Conservation (phyloP, 306 rosid species). For the Crotalaria pallida region DNA sequence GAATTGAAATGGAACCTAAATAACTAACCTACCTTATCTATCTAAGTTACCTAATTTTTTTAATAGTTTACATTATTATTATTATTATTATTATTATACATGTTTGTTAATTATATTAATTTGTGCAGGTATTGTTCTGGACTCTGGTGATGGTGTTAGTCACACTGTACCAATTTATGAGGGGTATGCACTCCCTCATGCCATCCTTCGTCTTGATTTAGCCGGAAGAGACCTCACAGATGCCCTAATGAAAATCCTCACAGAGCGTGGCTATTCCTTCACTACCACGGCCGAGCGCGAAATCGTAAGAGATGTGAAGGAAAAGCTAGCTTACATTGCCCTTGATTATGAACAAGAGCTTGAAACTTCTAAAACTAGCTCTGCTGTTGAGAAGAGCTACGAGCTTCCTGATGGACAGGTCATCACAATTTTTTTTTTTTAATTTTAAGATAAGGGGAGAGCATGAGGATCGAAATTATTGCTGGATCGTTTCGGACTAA, state of each 20-base stretch:
- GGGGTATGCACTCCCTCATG: constrained; percentile 81
- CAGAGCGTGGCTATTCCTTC: constrained; percentile 86
- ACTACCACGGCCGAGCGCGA: constrained; percentile 82
- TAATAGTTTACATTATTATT: neutral
- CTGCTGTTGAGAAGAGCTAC: constrained; percentile 81
- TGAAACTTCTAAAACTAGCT: constrained; percentile 71
- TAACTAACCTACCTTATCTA: too few relatives aligned
- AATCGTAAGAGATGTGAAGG: constrained; percentile 87
- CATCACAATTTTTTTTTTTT: constrained; percentile 77
- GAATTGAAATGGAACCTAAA: too few relatives aligned
- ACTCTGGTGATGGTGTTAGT: constrained; percentile 88
- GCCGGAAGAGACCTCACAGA: constrained; percentile 86
- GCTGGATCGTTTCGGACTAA: too few relatives aligned
- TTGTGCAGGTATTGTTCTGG: constrained; percentile 78
- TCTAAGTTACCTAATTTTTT: neutral
- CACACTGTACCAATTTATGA: constrained; percentile 84
- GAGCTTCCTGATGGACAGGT: constrained; percentile 89
- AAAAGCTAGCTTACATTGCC: constrained; percentile 71
- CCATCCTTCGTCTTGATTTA: constrained; percentile 77
- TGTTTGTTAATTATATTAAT: neutral
- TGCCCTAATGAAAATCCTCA: constrained; percentile 69
- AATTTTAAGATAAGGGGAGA: too few relatives aligned
- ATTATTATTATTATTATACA: too few relatives aligned
- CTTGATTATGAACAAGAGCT: constrained; percentile 87
- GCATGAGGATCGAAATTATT: too few relatives aligned